Evolutionary conservation across 2,329 filamentous ascomycete genomes (phyloP).

Genomic region (Alternaria triticina): DNA sequence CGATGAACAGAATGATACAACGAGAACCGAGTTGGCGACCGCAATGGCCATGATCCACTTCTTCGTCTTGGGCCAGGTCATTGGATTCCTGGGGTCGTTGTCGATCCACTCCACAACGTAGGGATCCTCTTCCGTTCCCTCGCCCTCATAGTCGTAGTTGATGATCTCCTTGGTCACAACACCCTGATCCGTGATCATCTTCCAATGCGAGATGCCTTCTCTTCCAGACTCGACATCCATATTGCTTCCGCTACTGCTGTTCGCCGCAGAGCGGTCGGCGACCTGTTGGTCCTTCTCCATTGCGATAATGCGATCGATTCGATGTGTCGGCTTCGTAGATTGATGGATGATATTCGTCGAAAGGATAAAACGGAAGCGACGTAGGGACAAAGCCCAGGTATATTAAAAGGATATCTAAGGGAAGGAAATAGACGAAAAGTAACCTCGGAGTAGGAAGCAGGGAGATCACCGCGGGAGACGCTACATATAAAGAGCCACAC

Average conservation of each 20-base stretch:
- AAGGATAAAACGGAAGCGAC: not conserved
- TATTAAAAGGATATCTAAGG: conserved; percentile 9
- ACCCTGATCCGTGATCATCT: conserved; percentile 47
- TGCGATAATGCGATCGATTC: not conserved
- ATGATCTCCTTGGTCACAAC: conserved; percentile 45
- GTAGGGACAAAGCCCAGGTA: not conserved
- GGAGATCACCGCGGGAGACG: conserved; percentile 8
- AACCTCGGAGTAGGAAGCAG: not conserved
- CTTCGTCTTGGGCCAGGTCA: conserved; percentile 47
- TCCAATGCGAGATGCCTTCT: conserved; percentile 44
- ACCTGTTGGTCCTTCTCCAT: conserved; percentile 29
- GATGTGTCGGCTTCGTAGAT: not conserved
- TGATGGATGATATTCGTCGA: not conserved
- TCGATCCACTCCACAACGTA: conserved; percentile 56
- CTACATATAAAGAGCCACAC: conserved; percentile 19
- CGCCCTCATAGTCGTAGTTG: conserved; percentile 51
- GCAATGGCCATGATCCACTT: conserved; percentile 52
- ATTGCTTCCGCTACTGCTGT: conserved; percentile 5
- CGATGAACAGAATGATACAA: conserved; percentile 53
- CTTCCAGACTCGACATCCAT: conserved; percentile 44
- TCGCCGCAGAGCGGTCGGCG: conserved; percentile 9
- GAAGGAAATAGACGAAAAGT: not conserved
- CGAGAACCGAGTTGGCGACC: conserved; percentile 52
- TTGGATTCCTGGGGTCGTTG: conserved; percentile 55
- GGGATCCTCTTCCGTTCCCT: conserved; percentile 53